These are phyloP conservation scores for Casuarina equisetifolia DNA, from an alignment of 306 rosid genomes.

Conservation along the genomic window DNA sequence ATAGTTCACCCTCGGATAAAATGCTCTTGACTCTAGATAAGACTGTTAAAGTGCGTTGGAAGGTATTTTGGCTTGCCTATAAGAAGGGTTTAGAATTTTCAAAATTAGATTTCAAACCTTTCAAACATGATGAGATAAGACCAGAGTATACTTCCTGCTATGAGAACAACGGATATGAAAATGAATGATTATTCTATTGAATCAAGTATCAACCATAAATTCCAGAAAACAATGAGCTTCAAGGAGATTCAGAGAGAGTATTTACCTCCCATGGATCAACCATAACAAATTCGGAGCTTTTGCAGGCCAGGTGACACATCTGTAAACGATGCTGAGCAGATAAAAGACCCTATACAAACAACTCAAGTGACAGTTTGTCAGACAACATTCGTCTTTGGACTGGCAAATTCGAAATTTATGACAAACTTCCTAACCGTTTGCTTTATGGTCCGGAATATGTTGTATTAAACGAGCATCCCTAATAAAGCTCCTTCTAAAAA, in stretches of 20 bases:
- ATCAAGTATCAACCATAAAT: conserved; percentile 8
- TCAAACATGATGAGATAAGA: conserved; percentile 19
- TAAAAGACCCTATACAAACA: conserved; percentile 55
- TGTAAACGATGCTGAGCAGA: conserved; percentile 72
- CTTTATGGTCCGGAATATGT: conserved; percentile 4
- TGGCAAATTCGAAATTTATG: not conserved
- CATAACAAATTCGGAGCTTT: conserved; percentile 77
- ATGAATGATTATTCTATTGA: not conserved
- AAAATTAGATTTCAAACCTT: conserved; percentile 13
- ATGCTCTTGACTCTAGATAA: conserved; percentile 62
- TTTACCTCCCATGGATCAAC: conserved; percentile 97
- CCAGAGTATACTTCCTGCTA: not conserved
- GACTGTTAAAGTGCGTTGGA: conserved; percentile 65
- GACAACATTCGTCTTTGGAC: conserved; percentile 20
- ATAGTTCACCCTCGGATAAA: conserved; percentile 45
- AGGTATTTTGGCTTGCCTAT: conserved; percentile 77
- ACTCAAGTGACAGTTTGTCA: conserved; percentile 14
- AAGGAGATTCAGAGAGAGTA: conserved; percentile 12
- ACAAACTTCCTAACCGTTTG: conserved; percentile 2
- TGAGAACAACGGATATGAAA: conserved; percentile 7
- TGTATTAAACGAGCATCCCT: not conserved
- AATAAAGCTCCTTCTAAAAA: not conserved
- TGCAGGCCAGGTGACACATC: conserved; percentile 68
- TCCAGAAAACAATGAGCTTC: not conserved
- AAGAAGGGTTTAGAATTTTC: conserved; percentile 18